Evolutionary conservation across 1,139 yeast genomes (phyloP).

Genomic region (Cylindricascospora bacillispora): DNA sequence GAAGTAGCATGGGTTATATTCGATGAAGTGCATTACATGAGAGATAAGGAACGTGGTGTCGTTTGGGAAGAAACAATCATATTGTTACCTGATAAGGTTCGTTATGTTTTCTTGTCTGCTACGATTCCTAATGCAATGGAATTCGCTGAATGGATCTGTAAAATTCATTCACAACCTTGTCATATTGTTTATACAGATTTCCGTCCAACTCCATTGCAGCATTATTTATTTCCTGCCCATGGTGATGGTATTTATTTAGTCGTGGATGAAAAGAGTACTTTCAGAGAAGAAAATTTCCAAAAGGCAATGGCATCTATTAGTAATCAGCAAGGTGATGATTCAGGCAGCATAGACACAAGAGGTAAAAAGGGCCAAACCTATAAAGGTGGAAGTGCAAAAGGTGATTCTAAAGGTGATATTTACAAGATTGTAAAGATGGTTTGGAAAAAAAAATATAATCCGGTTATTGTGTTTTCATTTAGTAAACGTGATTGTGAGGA

Average conservation of each 20-base stretch:
- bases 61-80: conserved; percentile 99
- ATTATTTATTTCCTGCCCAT: conserved; percentile 90
- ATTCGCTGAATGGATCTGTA: conserved; percentile 97
- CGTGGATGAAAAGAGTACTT: conserved; percentile 92
- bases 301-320: conserved; percentile 94
- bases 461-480: conserved; percentile 95
- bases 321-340: conserved; percentile 75
- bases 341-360: conserved; percentile 42
- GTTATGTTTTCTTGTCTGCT: conserved; percentile 78
- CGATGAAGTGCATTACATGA: conserved; percentile 93
- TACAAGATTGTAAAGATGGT: conserved; percentile 97
- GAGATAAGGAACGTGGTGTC: conserved; percentile 94
- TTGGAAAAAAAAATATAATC: conserved; percentile 89
- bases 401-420: conserved; percentile 79
- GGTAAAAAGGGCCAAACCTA: conserved; percentile 77
- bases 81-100: conserved; percentile 87
- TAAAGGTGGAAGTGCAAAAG: conserved; percentile 64
- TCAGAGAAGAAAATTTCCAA: conserved; percentile 94
- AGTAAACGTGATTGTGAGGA: conserved; percentile 95
- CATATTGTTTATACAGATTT: conserved; percentile 98
- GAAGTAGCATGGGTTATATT: conserved; percentile 96
- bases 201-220: conserved; percentile 97
- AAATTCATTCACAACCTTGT: conserved; percentile 90
- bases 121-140: conserved; percentile 98
- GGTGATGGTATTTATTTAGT: conserved; percentile 97